phyloP scores from a whole-genome alignment of 441 rosid genomes.

The Bocquillonia castaneifolia region DNA sequence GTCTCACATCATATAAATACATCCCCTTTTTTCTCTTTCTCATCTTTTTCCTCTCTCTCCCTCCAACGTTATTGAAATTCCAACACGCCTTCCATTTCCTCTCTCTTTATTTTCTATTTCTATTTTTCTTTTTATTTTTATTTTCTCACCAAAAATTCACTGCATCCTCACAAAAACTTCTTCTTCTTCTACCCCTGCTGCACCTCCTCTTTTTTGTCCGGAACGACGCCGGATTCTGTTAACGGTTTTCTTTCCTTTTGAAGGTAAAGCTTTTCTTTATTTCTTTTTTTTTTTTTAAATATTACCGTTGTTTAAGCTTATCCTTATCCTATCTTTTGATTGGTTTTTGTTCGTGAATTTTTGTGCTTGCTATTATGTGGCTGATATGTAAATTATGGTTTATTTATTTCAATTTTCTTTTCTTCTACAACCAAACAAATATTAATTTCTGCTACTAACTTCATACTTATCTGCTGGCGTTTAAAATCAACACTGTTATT shows the following conservation, averaged over 20 bases:
- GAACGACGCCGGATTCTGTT: too few relatives aligned
- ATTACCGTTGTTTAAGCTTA: neutral
- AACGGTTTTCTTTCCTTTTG: too few relatives aligned
- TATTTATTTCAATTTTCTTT: neutral
- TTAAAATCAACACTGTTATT: too few relatives aligned
- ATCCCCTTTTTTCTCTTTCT: neutral
- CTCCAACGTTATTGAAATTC: constrained; percentile 1
- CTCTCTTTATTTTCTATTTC: neutral
- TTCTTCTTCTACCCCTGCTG: too few relatives aligned
- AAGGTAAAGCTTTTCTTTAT: too few relatives aligned
- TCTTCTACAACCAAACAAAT: too few relatives aligned
- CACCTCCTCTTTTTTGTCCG: too few relatives aligned
- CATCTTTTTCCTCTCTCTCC: neutral
- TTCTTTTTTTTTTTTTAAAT: too few relatives aligned
- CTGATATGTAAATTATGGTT: neutral
- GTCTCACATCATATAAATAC: neutral
- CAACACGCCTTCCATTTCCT: constrained; percentile 12
- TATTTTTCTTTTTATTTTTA: neutral
- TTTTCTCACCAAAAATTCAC: too few relatives aligned
- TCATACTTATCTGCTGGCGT: too few relatives aligned
- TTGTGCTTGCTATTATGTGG: neutral
- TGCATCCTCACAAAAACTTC: too few relatives aligned
- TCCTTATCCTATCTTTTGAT: neutral
- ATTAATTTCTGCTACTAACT: too few relatives aligned
- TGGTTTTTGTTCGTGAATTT: neutral